These are phyloP conservation scores for Conringia planisiliqua DNA, from an alignment of 345 rosid genomes.

Conservation along the genomic window DNA sequence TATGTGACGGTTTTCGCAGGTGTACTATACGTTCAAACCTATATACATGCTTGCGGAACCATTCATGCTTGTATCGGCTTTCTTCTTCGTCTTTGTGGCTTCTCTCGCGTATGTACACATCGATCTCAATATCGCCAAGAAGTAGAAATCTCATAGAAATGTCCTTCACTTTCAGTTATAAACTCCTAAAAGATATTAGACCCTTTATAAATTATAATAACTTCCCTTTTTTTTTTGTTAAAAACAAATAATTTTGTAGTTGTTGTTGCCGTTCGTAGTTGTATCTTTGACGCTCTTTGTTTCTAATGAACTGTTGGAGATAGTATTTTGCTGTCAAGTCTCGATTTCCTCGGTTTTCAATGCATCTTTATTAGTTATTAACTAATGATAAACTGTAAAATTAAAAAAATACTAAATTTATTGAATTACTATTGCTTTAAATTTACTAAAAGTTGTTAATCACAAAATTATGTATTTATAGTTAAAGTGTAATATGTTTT, in stretches of 20 bases:
- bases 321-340: not conserved
- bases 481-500: too few relatives aligned
- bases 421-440: too few relatives aligned
- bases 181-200: conserved; percentile 7
- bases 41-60: conserved; percentile 98
- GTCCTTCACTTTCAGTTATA: not conserved
- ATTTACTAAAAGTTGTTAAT: too few relatives aligned
- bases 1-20: conserved; percentile 43
- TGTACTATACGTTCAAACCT: conserved; percentile 87
- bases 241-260: conserved; percentile 23
- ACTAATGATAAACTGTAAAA: too few relatives aligned
- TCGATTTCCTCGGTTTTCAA: not conserved
- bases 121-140: conserved; percentile 59
- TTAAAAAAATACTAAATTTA: too few relatives aligned
- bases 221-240: not conserved
- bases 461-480: too few relatives aligned
- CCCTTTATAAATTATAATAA: not conserved
- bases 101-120: conserved; percentile 73
- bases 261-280: not conserved
- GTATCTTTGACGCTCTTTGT: conserved; percentile 3
- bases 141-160: conserved; percentile 28
- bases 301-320: conserved; percentile 1
- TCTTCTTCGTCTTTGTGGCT: conserved; percentile 78
- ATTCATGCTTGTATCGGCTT: conserved; percentile 69
- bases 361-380: too few relatives aligned